Base-by-base conservation (phyloP, 1,284 basidiomycete species). In the Leccinum griseonigrum region DNA sequence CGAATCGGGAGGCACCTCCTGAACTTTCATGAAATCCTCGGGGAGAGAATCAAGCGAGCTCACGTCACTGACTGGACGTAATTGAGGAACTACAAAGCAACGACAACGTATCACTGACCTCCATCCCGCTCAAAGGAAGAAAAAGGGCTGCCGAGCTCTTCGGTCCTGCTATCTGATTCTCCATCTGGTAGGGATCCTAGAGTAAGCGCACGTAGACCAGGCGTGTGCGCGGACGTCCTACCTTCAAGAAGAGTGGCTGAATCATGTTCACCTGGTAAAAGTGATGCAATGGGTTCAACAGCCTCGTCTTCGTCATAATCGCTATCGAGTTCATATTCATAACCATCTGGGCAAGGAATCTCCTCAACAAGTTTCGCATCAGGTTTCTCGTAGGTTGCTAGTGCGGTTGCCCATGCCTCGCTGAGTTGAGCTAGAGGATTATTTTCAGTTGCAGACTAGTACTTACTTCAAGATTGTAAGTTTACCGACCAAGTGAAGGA, bases 281-380 rank as follows among this genome's bases (percentile, higher is more conserved):
- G 43, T 10, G 46, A 32, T 34, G 46, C n/a, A n/a, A 29, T 22
- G 5, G 28, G 43, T 26, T 50, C 58, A 9, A 50, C 13, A 29
- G 4, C 31, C 51, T 61, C 60, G 4, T 63, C 67, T 10, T 70
- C 70, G 14, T 73, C 71, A 6, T 54, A 67, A 56, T 70, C 68
- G 8, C 71, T 72, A 48, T 70, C 71, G 48, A 65, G 65, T 5
- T 73, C 70, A 26, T 73, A 67, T 3, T 70, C 63, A 4, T 68
- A 60, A 46, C 52, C 62, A 1, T 59, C 13, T 1, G 69, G 61
- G 51, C 59, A 69, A 10, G 7, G 29, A n/a, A 69, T 64, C 40
- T 68, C 67, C 40, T 10, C 13, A 10, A 34, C 31, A 29, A n/a
- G 22, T 34, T 58, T 57, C 26, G 22, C 18, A 6, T 38, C 13